Percentiles rank a stretch among this genome's conserved stretches.
phyloP scores from a whole-genome alignment of 441 rosid genomes.

The Erodium texanum region DNA sequence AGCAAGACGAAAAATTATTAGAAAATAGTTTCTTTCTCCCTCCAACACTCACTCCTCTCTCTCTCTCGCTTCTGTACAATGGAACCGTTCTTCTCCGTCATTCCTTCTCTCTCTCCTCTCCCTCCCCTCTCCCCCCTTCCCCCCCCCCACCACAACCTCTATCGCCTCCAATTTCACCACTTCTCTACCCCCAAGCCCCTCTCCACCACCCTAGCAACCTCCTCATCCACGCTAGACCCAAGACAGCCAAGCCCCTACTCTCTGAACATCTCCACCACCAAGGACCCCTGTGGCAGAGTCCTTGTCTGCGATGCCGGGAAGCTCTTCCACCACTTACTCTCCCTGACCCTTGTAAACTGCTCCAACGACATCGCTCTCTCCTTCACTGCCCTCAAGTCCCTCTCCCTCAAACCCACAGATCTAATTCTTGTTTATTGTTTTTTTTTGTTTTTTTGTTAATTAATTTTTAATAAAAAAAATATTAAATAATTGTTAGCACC shows the following conservation, averaged over 20 bases:
- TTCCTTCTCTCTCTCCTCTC: slow-evolving; percentile 20
- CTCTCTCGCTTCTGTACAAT: slow-evolving; percentile 18
- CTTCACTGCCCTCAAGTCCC: too few species aligned
- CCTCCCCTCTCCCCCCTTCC: slow-evolving; percentile 18
- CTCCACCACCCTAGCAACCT: slow-evolving; percentile 13
- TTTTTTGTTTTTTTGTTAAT: too few species aligned
- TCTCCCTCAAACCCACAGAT: too few species aligned
- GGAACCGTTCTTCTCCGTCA: slow-evolving; percentile 22
- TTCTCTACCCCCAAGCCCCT: too few species aligned
- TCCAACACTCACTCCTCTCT: too few species aligned
- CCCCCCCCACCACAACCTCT: too few species aligned
- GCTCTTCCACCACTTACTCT: slow-evolving; percentile 67
- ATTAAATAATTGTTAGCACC: too few species aligned
- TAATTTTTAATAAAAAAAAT: too few species aligned
- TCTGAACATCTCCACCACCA: slow-evolving; percentile 53
- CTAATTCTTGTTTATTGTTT: too few species aligned
- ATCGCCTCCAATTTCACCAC: not conserved
- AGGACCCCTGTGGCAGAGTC: slow-evolving; percentile 50
- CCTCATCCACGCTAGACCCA: slow-evolving; percentile 43
- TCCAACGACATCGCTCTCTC: slow-evolving; percentile 65
- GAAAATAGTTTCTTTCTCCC: too few species aligned
- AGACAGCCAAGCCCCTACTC: slow-evolving; percentile 67
- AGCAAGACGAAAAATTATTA: too few species aligned
- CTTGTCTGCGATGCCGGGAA: slow-evolving; percentile 42
- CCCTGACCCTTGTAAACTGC: slow-evolving; percentile 70